Evolutionary conservation across 139 green algal species (phyloP), one percentile per base, ranked within the genome.

Genomic region (Astrephomene gubernaculifera): DNA sequence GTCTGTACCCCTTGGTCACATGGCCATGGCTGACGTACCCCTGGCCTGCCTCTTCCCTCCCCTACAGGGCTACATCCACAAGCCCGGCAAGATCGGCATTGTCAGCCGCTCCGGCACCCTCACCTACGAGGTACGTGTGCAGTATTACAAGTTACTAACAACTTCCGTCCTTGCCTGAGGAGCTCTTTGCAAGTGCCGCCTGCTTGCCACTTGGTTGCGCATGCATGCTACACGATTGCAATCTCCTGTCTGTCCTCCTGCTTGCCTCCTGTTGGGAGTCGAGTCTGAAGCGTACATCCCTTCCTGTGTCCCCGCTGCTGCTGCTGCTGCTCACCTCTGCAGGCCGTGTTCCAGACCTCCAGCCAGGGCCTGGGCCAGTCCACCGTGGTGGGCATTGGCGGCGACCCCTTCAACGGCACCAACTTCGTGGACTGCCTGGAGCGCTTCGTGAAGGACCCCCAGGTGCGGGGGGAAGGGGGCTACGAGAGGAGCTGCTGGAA

Each of bases 351-450:
- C 86, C 97, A 99, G 90, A 99, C 97, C 49, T 99, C 97, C 19
- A 83, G 85, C 33, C 87, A 97, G 88, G 93, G 97, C 72, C 90
- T 99, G 78, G 97, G 97, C 29, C 97, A 99, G 88, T 98, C 94
- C 52, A 99, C 97, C 22, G 97, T 98, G 73, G 97, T 98, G 64
- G 96, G 95, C 86, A 98, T 98, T 80, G 95, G 94, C 43, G 96
- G 96, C 17, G 96, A 98, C 89, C 95, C 96, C 69, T 98, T 98
- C 93, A 98, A 98, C 80, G 96, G 96, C 79, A 99, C 97, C 63
- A 99, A 99, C 93, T 99, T 99, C 91, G 95, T 99, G 7, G 97
- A 99, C 92, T 99, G 96, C 91, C 83, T 99, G 57, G 93, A 99
- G 89, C 73, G 81, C 35, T 99, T 99, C 87, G 95, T 99, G 1